A percentile compares a stretch with the other conserved stretches of the same genome.
phyloP scores from a whole-genome alignment of 768 basidiomycete species.

The Leccinum arenicola region DNA sequence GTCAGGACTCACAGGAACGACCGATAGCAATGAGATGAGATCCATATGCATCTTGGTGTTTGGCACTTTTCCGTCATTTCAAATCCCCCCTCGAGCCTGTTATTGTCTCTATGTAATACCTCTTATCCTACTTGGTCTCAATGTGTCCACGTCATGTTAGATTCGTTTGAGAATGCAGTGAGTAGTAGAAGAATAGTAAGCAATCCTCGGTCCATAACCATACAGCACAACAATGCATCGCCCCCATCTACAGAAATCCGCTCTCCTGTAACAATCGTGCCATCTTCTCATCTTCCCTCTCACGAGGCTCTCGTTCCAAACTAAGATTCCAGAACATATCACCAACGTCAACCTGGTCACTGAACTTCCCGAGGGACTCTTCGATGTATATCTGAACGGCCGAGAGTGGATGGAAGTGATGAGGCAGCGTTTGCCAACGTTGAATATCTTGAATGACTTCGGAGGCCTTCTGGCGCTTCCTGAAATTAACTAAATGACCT shows the following conservation, averaged over 20 bases:
- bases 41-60: not conserved
- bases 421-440: constrained; percentile 89
- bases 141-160: not conserved
- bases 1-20: not conserved
- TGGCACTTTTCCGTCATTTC: not conserved
- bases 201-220: constrained; percentile 13
- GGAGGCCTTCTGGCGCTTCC: constrained; percentile 92
- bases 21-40: not conserved
- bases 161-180: not conserved
- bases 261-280: constrained; percentile 84
- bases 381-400: constrained; percentile 73
- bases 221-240: constrained; percentile 21
- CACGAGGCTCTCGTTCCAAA: constrained; percentile 86
- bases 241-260: constrained; percentile 62
- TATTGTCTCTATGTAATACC: not conserved
- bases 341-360: constrained; percentile 62
- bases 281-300: constrained; percentile 97
- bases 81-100: not conserved
- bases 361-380: constrained; percentile 70
- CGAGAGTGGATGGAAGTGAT: constrained; percentile 74
- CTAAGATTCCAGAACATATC: constrained; percentile 85
- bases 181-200: constrained; percentile 11
- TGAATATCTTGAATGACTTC: constrained; percentile 97
- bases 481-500: constrained; percentile 86
- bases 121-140: not conserved